Percentiles rank a stretch among this genome's conserved stretches.
phyloP scores from a whole-genome alignment of 2,329 filamentous ascomycete genomes.

The Neonectria neomacrospora region DNA sequence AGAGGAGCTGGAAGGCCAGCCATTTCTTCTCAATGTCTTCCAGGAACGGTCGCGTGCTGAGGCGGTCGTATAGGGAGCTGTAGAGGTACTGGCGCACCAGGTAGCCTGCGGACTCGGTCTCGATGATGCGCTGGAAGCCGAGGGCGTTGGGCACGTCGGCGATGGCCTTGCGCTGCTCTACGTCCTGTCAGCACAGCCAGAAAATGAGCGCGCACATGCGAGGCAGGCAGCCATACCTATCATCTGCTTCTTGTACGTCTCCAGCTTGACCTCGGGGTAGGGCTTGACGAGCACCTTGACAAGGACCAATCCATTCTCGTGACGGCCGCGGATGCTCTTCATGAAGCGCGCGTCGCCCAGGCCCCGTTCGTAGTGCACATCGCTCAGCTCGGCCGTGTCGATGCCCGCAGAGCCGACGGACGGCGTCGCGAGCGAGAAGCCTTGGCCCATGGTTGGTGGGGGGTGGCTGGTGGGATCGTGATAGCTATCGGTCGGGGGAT shows the following conservation, averaged over 20 bases:
- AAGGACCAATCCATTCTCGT: conserved; percentile 90
- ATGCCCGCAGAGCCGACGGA: conserved; percentile 93
- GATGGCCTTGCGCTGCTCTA: conserved; percentile 83
- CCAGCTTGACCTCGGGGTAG: conserved; percentile 82
- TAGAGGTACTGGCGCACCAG: conserved; percentile 95
- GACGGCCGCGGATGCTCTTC: conserved; percentile 92
- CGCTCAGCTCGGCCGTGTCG: conserved; percentile 90
- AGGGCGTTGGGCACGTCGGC: conserved; percentile 90
- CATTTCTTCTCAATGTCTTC: conserved; percentile 99
- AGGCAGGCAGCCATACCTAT: conserved; percentile 66
- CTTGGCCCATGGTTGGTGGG: conserved; percentile 81
- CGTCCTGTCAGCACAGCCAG: conserved; percentile 19
- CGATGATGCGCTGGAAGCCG: conserved; percentile 88
- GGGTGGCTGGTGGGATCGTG: conserved; percentile 33
- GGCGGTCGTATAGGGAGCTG: conserved; percentile 95
- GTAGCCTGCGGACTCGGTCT: conserved; percentile 91
- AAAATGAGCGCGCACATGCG: neutral
- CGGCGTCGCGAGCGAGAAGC: conserved; percentile 91
- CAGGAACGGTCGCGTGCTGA: conserved; percentile 94
- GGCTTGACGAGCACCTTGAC: conserved; percentile 97
- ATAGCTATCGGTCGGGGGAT: conserved; percentile 40
- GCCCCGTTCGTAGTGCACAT: conserved; percentile 91
- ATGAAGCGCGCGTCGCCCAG: conserved; percentile 94
- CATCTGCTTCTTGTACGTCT: conserved; percentile 80
- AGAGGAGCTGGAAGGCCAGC: conserved; percentile 95